Percentiles rank a stretch among this genome's conserved stretches.
These are phyloP conservation scores for Actinidia arguta DNA, from an alignment of 179 eudicot genomes.

Conservation along the genomic window DNA sequence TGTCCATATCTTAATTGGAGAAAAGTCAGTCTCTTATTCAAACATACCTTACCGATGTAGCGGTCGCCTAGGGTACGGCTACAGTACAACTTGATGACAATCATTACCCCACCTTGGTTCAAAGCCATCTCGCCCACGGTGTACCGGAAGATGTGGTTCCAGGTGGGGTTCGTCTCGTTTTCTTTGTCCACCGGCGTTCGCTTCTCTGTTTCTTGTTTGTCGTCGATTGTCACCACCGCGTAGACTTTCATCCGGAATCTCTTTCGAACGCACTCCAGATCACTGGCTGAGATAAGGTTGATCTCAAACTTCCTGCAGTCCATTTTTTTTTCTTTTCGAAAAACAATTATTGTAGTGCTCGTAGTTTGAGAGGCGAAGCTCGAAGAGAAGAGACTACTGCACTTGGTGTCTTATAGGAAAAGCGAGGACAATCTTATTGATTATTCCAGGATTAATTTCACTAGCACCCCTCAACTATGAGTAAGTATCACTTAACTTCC, in stretches of 20 bases:
- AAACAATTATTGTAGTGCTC: too few relatives aligned
- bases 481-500: too few relatives aligned
- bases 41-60: conserved; percentile 19
- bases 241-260: conserved; percentile 42
- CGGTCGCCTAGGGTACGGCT: conserved; percentile 25
- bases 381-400: too few relatives aligned
- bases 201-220: background rate
- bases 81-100: conserved; percentile 22
- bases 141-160: conserved; percentile 12
- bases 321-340: background rate
- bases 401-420: too few relatives aligned
- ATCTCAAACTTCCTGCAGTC: background rate
- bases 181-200: conserved; percentile 21
- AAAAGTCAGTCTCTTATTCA: too few relatives aligned
- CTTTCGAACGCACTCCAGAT: conserved; percentile 28
- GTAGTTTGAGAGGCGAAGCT: background rate
- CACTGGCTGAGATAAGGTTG: conserved; percentile 27
- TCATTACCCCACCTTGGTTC: conserved; percentile 12
- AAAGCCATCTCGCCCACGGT: conserved; percentile 16
- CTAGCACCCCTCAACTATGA: too few relatives aligned
- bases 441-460: too few relatives aligned
- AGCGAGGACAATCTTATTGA: too few relatives aligned
- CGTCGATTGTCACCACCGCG: conserved; percentile 27
- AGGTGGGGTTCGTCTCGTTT: conserved; percentile 14
- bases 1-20: too few relatives aligned